Evolutionary conservation across 306 rosid genomes (phyloP).

Genomic region (Carpinus viminea): DNA sequence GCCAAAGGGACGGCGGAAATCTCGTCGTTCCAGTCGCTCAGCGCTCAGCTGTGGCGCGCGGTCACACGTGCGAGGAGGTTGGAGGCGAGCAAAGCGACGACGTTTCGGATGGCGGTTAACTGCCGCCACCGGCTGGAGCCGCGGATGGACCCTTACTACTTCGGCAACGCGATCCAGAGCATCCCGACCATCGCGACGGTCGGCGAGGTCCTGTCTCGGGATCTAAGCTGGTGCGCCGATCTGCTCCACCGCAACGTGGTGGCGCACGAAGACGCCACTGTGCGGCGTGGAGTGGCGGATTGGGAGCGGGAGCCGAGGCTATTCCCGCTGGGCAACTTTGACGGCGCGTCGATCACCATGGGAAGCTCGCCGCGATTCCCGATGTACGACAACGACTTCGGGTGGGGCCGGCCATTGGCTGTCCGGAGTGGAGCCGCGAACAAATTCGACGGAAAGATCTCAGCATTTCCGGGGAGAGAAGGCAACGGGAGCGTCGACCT

Average conservation of each 20-base stretch:
- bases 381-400: slow-evolving; percentile 83
- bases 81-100: slow-evolving; percentile 50
- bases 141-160: slow-evolving; percentile 64
- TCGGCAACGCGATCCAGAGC: slow-evolving; percentile 94
- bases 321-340: slow-evolving; percentile 81
- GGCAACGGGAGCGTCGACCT: slow-evolving; percentile 84
- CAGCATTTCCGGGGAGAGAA: slow-evolving; percentile 72
- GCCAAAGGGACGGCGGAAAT: slow-evolving; percentile 34
- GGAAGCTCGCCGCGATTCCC: slow-evolving; percentile 94
- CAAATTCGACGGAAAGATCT: slow-evolving; percentile 90
- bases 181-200: slow-evolving; percentile 66
- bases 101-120: slow-evolving; percentile 92
- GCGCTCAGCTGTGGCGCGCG: slow-evolving; percentile 85
- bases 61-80: slow-evolving; percentile 77
- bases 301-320: slow-evolving; percentile 78
- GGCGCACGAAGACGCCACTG: slow-evolving; percentile 57
- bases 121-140: slow-evolving; percentile 81
- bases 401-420: slow-evolving; percentile 81
- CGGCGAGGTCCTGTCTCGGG: slow-evolving; percentile 50
- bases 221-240: slow-evolving; percentile 59
- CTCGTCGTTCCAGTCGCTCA: slow-evolving; percentile 81
- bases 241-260: slow-evolving; percentile 70
- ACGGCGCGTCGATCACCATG: slow-evolving; percentile 87
- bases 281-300: slow-evolving; percentile 61
- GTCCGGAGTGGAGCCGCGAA: slow-evolving; percentile 73